Evolutionary conservation across 176 grass and related monocot genomes (phyloP), one percentile per base, ranked within the genome.

Genomic region (Hordeum marinum): DNA sequence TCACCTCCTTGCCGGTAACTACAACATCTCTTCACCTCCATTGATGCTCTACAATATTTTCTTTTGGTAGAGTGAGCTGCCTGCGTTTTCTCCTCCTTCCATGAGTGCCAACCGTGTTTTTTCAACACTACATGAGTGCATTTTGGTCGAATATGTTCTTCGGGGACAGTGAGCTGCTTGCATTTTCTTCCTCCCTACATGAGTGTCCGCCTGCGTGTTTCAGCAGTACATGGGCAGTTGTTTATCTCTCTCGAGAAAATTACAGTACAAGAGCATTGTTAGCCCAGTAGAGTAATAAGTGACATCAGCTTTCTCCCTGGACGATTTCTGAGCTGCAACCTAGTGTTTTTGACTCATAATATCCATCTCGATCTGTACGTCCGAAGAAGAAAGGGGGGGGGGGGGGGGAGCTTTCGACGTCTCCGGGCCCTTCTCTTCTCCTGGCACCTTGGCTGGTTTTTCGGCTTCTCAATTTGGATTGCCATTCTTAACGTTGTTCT

Each of bases 1-100:
- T 75, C 29, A 50, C 27, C 37, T 50, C 71, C 61, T 46, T 76
- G 29, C 61, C 76, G 89, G 85, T 91, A 87, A 90, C 6, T 69
- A 75, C 52, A 57, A 26, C 1, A 14, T 48, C 27, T 80, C 68
- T 69, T 66, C 45, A 42, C n/a, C 48, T 79, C 21, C 27, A 87
- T 68, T 58, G 15, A 37, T 43, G 54, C 24, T 68, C 17, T 68
- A 10, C n/a, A n/a, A n/a, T n/a, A n/a, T n/a, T n/a, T n/a, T n/a
- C n/a, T n/a, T n/a, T n/a, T n/a, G n/a, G n/a, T n/a, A n/a, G n/a
- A n/a, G n/a, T n/a, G n/a, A n/a, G n/a, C n/a, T n/a, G n/a, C n/a
- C n/a, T n/a, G n/a, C n/a, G n/a, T n/a, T n/a, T n/a, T n/a, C n/a
- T n/a, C n/a, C n/a, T n/a, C 36, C 11, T 39, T 58, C 23, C 68